Percentiles rank a stretch among this genome's conserved stretches.
Evolutionary conservation across 176 grass and related monocot genomes (phyloP).

Genomic region (Musa acuminata): DNA sequence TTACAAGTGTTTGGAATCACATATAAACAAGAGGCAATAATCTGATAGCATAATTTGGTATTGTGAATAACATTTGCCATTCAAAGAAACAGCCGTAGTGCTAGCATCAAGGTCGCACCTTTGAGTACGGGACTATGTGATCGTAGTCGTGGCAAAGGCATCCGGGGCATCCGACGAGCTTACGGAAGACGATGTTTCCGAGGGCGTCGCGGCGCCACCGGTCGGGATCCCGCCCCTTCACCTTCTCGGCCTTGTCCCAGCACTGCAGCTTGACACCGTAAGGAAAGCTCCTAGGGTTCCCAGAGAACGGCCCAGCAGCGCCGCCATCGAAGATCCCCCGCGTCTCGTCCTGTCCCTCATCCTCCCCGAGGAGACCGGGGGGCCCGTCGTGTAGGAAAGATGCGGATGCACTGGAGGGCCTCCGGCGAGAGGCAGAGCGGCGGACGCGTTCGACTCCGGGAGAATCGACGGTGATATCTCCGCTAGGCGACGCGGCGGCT

Average conservation of each 20-base stretch:
- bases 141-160: slow-evolving; percentile 99
- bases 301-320: neutral
- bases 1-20: neutral
- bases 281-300: slow-evolving; percentile 75
- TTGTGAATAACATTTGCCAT: too few species aligned
- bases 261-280: slow-evolving; percentile 82
- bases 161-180: slow-evolving; percentile 87
- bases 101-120: slow-evolving; percentile 31
- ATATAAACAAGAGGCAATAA: neutral
- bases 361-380: slow-evolving; percentile 16
- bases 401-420: slow-evolving; percentile 5
- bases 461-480: neutral
- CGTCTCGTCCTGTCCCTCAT: slow-evolving; percentile 26
- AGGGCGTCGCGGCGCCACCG: slow-evolving; percentile 94
- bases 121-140: slow-evolving; percentile 87
- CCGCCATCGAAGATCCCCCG: slow-evolving; percentile 28
- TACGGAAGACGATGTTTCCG: slow-evolving; percentile 87
- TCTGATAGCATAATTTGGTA: too few species aligned
- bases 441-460: slow-evolving; percentile 1
- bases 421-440: slow-evolving; percentile 22
- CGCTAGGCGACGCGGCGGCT: neutral
- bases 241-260: slow-evolving; percentile 85
- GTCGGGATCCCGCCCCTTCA: slow-evolving; percentile 58
- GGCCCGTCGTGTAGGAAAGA: slow-evolving; percentile 20
- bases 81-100: neutral